Evolutionary conservation across 2,329 filamentous ascomycete genomes (phyloP), one percentile per base, ranked within the genome.

Genomic region (Penicillium hesseltinei): DNA sequence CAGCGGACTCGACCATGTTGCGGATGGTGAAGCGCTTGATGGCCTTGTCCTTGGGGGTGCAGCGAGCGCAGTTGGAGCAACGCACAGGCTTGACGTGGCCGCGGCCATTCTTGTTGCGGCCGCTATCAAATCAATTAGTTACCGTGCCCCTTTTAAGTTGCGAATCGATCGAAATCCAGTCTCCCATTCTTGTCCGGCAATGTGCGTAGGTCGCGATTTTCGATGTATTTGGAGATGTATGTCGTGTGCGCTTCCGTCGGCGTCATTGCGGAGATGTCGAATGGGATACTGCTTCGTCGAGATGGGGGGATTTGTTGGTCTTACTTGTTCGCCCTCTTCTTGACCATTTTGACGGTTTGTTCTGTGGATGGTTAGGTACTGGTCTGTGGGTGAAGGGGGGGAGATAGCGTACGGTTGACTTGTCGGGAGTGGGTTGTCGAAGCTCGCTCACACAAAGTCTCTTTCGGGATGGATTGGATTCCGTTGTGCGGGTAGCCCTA

Each of bases 21-120:
- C 94, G 90, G 87, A 99, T 90, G 84, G 94, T 99, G 87, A 99
- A 99, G 84, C 94, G 88, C 92, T 99, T 99, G 88, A 99, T 97
- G 72, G 95, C 94, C 91, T 99, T 99, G 78, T 99, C 94, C 89
- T 99, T 99, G 80, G 92, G 92, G 62, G 90, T 95, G 86, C 89
- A 92, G 83, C 89, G 86, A 78, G 83, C 91, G 88, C 83, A 94
- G 87, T 88, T 91, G 83, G 84, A 91, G 89, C 83, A 94, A 79
- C 87, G 90, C 84, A 99, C 96, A 77, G 94, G 95, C 88, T 99
- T 99, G 84, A 96, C 92, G 87, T 97, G 93, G 85, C 94, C 94
- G 81, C 94, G 91, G 81, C 94, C 93, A 84, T 96, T 96, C 92
- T 97, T 97, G 90, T 97, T 97, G 81, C 93, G 92, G 81, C 93